phyloP scores from a whole-genome alignment of 495 filamentous ascomycete genomes.

The Venustampulla echinocandica region DNA sequence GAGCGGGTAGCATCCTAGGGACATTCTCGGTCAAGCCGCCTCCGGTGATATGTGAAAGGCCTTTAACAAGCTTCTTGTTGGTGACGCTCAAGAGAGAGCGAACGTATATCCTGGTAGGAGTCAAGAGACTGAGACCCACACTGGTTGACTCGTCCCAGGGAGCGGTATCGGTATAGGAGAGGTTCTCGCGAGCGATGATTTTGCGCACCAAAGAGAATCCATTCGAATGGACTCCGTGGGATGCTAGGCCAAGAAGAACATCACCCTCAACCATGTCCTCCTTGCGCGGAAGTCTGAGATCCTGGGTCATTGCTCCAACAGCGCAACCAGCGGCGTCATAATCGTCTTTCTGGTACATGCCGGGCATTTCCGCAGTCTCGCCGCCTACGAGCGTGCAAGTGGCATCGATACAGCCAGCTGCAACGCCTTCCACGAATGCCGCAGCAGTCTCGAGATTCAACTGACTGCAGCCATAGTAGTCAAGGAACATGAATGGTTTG shows the following conservation, averaged over 20 bases:
- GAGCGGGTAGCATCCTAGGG: constrained; percentile 75
- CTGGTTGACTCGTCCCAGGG: constrained; percentile 60
- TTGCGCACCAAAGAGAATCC: constrained; percentile 90
- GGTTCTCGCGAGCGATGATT: constrained; percentile 63
- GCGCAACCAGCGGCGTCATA: constrained; percentile 89
- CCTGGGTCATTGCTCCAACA: constrained; percentile 68
- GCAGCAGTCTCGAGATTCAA: constrained; percentile 69
- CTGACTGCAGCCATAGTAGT: constrained; percentile 87
- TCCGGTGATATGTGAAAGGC: constrained; percentile 93
- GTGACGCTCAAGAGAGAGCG: constrained; percentile 58
- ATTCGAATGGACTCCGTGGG: constrained; percentile 84
- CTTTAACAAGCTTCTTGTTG: constrained; percentile 56
- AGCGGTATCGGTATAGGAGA: constrained; percentile 57
- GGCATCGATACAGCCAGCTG: constrained; percentile 70
- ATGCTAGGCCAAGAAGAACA: constrained; percentile 72
- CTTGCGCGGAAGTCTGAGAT: constrained; percentile 63
- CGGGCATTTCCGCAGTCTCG: constrained; percentile 97
- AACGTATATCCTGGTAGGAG: constrained; percentile 77
- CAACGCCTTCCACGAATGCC: constrained; percentile 79
- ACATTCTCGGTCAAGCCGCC: constrained; percentile 77
- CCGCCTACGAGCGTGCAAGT: constrained; percentile 88
- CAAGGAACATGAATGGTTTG: constrained; percentile 87
- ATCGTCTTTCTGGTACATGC: constrained; percentile 71
- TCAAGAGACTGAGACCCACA: constrained; percentile 61
- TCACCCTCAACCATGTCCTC: constrained; percentile 72